phyloP scores from a whole-genome alignment of 164 flowering plant genomes.

The Hamamelis virginiana region DNA sequence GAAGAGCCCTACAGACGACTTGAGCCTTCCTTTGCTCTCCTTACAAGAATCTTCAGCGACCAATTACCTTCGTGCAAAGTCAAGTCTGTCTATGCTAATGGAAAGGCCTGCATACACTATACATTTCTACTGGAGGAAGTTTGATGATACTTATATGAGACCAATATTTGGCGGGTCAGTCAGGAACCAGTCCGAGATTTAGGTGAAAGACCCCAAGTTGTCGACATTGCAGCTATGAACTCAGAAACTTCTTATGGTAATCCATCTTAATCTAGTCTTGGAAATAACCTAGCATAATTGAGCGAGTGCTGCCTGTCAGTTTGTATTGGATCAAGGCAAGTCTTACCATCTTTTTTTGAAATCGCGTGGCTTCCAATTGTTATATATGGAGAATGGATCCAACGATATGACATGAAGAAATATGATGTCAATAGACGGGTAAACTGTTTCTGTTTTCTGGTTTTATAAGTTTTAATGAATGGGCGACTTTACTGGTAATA shows the following conservation, averaged over 20 bases:
- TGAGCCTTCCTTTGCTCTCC: conserved; percentile 58
- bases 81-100: conserved; percentile 65
- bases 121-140: conserved; percentile 82
- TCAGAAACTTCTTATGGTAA: conserved; percentile 1
- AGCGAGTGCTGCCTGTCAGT: neutral
- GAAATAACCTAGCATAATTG: neutral
- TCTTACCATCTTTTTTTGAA: neutral
- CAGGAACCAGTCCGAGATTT: conserved; percentile 6
- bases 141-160: conserved; percentile 87
- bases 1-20: conserved; percentile 41
- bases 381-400: neutral
- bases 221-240: neutral
- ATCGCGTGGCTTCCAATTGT: neutral
- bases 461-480: neutral
- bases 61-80: conserved; percentile 59
- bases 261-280: neutral
- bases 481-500: too few relatives aligned
- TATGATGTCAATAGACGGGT: too few relatives aligned
- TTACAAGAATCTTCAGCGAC: conserved; percentile 58
- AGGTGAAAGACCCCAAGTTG: neutral
- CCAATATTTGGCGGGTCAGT: conserved; percentile 79
- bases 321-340: neutral
- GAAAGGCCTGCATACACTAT: conserved; percentile 77
- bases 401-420: neutral
- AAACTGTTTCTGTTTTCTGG: too few relatives aligned